These are phyloP conservation scores for Globisporangium irregulare DNA, from an alignment of 352 stramenopile genomes.

Conservation along the genomic window DNA sequence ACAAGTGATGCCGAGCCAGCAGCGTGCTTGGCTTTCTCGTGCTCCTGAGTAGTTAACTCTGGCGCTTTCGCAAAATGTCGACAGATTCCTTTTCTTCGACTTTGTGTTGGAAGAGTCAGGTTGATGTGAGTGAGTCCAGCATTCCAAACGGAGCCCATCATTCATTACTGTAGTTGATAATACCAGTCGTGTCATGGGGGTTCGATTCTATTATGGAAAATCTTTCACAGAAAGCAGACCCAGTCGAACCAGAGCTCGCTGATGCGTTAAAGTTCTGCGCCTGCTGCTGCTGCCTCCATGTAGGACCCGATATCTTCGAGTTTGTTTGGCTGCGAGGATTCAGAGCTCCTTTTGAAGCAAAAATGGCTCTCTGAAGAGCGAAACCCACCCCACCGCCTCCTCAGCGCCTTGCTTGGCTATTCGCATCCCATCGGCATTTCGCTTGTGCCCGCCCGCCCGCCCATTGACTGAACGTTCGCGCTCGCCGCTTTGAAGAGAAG, in stretches of 20 bases:
- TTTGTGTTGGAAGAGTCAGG: not conserved
- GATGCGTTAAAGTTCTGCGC: not conserved
- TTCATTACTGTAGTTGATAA: too few species aligned
- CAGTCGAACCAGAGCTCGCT: not conserved
- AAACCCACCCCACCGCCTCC: not conserved
- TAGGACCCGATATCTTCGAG: not conserved
- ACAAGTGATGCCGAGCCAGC: not conserved
- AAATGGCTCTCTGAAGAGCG: not conserved
- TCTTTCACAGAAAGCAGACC: not conserved
- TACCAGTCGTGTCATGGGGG: too few species aligned
- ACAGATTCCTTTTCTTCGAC: not conserved
- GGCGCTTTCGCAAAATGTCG: not conserved
- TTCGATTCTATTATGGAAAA: conserved; percentile 5
- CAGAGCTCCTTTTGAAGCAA: not conserved
- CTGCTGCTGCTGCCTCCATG: not conserved
- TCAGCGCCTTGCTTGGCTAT: not conserved
- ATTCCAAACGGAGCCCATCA: not conserved
- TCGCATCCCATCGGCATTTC: not conserved
- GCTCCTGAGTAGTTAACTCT: too few species aligned
- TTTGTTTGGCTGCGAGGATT: not conserved
- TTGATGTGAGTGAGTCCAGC: not conserved
- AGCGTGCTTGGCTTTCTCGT: not conserved
- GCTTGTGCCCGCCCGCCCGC: not conserved
- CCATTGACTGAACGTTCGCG: not conserved
- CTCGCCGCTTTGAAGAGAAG: not conserved